Evolutionary conservation across 2,329 filamentous ascomycete species (phyloP).

Genomic region (Aspergillus transmontanensis): DNA sequence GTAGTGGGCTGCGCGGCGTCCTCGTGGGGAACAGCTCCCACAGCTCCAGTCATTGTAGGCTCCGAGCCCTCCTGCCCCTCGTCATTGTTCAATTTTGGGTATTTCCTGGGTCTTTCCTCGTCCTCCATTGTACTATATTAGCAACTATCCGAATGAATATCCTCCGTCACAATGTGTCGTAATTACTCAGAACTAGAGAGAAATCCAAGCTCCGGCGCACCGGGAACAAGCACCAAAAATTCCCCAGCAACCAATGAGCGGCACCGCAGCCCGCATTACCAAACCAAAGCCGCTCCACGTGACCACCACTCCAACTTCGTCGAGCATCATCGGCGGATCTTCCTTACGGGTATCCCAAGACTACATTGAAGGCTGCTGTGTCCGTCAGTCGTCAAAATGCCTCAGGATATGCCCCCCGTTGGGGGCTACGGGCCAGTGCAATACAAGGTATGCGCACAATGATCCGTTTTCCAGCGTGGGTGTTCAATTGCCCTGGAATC

Average conservation of each 20-base stretch:
- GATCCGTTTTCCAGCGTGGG: constrained; percentile 3
- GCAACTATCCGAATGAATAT: neutral
- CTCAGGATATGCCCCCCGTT: constrained; percentile 93
- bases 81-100: constrained; percentile 54
- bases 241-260: constrained; percentile 30
- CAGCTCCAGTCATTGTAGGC: constrained; percentile 35
- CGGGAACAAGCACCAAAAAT: constrained; percentile 2
- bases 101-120: constrained; percentile 58
- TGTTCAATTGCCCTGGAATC: neutral
- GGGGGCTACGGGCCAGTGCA: constrained; percentile 97
- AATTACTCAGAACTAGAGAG: neutral
- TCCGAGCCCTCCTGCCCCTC: constrained; percentile 27
- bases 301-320: constrained; percentile 33
- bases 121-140: constrained; percentile 49
- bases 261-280: constrained; percentile 33
- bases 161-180: neutral
- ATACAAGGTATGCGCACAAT: constrained; percentile 72
- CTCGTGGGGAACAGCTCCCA: constrained; percentile 14
- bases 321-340: constrained; percentile 22
- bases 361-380: constrained; percentile 24
- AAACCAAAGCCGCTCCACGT: constrained; percentile 27
- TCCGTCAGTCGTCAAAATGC: constrained; percentile 62
- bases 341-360: constrained; percentile 15
- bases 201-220: constrained; percentile 2
- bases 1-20: constrained; percentile 4